phyloP scores from a whole-genome alignment of 2,329 filamentous ascomycete species.

The Fusarium nanum region DNA sequence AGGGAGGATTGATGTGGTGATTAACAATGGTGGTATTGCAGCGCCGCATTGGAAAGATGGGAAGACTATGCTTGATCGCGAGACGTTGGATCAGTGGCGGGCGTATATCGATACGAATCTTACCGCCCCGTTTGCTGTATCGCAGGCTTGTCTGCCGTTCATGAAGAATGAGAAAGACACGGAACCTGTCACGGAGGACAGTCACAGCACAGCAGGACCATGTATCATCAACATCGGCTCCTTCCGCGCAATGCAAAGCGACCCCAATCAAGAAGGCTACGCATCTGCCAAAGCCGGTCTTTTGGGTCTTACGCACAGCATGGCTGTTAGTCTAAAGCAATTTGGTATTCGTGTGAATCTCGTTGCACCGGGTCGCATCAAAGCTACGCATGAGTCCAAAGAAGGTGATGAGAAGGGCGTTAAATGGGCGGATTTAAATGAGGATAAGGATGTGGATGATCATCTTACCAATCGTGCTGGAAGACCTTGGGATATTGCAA shows the following conservation, averaged over 20 bases:
- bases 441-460: constrained; percentile 18
- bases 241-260: constrained; percentile 13
- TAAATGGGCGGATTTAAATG: constrained; percentile 10
- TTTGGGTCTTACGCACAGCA: constrained; percentile 12
- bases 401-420: constrained; percentile 10
- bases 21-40: constrained; percentile 23
- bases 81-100: constrained; percentile 2
- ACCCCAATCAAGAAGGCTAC: constrained; percentile 17
- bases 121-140: constrained; percentile 11
- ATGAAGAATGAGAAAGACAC: constrained; percentile 23
- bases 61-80: constrained; percentile 10
- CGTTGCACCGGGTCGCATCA: constrained; percentile 15
- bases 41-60: constrained; percentile 20
- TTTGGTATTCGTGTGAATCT: constrained; percentile 13
- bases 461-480: constrained; percentile 18
- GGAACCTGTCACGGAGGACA: background rate
- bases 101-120: constrained; percentile 18
- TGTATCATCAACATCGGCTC: constrained; percentile 23
- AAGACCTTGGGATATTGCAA: constrained; percentile 13
- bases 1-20: constrained; percentile 1
- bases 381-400: constrained; percentile 4
- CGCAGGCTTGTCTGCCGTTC: constrained; percentile 12
- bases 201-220: constrained; percentile 13
- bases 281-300: constrained; percentile 19
- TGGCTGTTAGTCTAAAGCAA: constrained; percentile 11